Conservation (phyloP, 257 asterid species). For the Solanum medicagineum region DNA sequence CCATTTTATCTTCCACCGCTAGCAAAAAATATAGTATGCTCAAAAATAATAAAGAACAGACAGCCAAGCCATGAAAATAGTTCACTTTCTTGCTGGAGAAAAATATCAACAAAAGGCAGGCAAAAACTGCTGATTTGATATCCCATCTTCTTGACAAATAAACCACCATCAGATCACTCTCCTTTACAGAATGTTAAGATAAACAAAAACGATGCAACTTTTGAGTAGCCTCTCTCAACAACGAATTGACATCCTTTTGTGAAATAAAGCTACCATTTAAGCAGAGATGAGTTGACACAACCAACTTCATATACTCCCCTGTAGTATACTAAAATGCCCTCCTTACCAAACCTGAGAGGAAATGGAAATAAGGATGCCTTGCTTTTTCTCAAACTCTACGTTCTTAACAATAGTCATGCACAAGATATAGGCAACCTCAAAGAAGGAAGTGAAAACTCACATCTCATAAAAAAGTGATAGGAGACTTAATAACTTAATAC, state of each 20-base stretch:
- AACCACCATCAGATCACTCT: background rate
- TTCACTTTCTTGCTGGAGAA: background rate
- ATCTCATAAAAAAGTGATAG: background rate
- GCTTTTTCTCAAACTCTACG: background rate
- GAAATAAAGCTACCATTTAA: background rate
- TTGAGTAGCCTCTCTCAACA: background rate
- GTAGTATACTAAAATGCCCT: background rate
- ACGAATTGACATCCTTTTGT: background rate
- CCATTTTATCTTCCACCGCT: background rate
- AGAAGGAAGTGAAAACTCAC: background rate
- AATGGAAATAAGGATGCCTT: background rate
- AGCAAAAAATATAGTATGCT: background rate
- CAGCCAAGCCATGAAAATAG: background rate
- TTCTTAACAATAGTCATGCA: background rate
- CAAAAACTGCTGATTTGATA: background rate
- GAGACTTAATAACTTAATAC: background rate
- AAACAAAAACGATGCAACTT: background rate
- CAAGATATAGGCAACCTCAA: background rate
- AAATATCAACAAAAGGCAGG: background rate
- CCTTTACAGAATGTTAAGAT: background rate
- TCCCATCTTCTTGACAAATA: background rate
- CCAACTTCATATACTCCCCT: background rate
- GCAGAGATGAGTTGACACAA: background rate
- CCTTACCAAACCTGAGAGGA: background rate
- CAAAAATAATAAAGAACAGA: background rate